A percentile compares a stretch with the other conserved stretches of the same genome.
phyloP scores from a whole-genome alignment of 768 basidiomycete genomes.

The Terana coerulea region DNA sequence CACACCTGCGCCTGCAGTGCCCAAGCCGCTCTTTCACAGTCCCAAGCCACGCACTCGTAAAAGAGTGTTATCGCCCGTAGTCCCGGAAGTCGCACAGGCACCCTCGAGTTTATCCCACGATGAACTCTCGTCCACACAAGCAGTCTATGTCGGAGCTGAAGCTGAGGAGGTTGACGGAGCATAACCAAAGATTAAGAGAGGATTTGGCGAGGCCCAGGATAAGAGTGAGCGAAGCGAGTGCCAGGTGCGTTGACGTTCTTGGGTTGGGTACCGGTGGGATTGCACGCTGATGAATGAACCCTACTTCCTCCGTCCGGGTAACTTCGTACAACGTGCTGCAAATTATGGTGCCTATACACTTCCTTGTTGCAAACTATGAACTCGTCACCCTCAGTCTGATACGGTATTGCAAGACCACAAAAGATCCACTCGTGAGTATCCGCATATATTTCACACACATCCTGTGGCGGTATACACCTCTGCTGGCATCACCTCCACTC shows the following conservation, averaged over 20 bases:
- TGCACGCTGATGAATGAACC: neutral
- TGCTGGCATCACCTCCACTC: no score
- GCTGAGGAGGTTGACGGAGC: constrained; percentile 88
- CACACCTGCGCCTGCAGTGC: neutral
- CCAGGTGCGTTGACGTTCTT: constrained; percentile 52
- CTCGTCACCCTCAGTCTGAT: constrained; percentile 61
- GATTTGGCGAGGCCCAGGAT: constrained; percentile 88
- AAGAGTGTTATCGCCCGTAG: constrained; percentile 10
- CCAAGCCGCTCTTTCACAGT: constrained; percentile 5
- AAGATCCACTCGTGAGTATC: constrained; percentile 78
- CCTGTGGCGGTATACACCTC: no score
- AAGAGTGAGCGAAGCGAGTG: constrained; percentile 86
- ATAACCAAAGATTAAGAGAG: constrained; percentile 87
- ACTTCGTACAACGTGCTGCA: neutral
- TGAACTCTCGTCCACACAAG: constrained; percentile 79
- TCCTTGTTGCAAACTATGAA: neutral
- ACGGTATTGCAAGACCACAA: constrained; percentile 90
- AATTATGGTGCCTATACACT: neutral
- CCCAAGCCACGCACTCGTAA: neutral
- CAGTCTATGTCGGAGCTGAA: constrained; percentile 99
- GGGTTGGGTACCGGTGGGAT: neutral
- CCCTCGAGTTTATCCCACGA: constrained; percentile 25
- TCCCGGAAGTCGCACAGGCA: neutral
- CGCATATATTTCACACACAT: neutral
- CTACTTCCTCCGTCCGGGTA: neutral